Percentiles rank a stretch among this genome's conserved stretches.
Evolutionary conservation across 306 rosid species (phyloP).

Genomic region (Lupinus albus): DNA sequence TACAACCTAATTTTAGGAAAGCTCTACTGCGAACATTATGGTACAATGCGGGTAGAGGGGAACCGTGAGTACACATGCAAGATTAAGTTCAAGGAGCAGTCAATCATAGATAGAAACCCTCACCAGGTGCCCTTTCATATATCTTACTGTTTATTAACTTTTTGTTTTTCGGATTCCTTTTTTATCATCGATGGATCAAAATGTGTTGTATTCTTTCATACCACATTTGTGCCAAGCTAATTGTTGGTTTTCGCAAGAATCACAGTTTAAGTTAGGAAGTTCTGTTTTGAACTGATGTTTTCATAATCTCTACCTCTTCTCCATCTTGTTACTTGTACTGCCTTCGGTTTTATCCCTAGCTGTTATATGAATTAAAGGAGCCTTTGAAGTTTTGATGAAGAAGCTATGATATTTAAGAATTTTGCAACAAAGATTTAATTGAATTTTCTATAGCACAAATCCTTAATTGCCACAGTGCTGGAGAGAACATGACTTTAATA

Average conservation of each 20-base stretch:
- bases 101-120: constrained; percentile 82
- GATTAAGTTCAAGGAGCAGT: constrained; percentile 91
- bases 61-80: constrained; percentile 67
- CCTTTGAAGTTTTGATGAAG: background rate
- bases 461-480: no score
- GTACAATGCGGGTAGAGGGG: constrained; percentile 84
- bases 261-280: background rate
- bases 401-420: background rate
- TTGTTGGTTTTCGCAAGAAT: constrained; percentile 4
- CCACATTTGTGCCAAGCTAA: constrained; percentile 4
- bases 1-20: constrained; percentile 97
- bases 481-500: no score
- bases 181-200: background rate
- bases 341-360: background rate
- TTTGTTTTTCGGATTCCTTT: background rate
- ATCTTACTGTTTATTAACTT: constrained; percentile 5
- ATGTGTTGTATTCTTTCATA: constrained; percentile 11
- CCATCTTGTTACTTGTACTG: background rate
- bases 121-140: constrained; percentile 70
- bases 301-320: background rate
- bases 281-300: background rate
- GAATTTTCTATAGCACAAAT: no score
- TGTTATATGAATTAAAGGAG: background rate
- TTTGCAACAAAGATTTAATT: background rate
- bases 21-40: constrained; percentile 94